These are phyloP conservation scores for Chenopodium quinoa DNA, from an alignment of 148 eudicot genomes.

Conservation along the genomic window DNA sequence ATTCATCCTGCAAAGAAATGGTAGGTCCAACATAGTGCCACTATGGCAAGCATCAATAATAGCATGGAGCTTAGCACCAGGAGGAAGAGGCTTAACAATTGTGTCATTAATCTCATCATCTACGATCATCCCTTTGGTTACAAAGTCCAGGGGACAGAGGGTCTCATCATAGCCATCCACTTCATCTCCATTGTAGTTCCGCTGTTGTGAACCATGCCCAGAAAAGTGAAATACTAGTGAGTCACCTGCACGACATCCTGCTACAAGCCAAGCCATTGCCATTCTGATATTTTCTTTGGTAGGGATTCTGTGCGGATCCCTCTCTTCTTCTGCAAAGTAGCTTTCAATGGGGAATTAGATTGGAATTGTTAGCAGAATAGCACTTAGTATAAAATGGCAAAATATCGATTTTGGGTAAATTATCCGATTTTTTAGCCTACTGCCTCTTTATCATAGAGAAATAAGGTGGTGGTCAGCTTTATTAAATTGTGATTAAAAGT, in stretches of 20 bases:
- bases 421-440: not conserved
- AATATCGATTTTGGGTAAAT: not conserved
- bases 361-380: not conserved
- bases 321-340: conserved; percentile 79
- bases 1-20: conserved; percentile 87
- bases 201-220: conserved; percentile 88
- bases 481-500: not conserved
- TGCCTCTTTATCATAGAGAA: not conserved
- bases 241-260: conserved; percentile 87
- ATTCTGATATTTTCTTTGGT: conserved; percentile 73
- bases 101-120: conserved; percentile 95
- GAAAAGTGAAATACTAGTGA: conserved; percentile 91
- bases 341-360: conserved; percentile 19
- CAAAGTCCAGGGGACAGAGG: conserved; percentile 89
- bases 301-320: conserved; percentile 79
- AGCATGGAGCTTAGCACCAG: conserved; percentile 89
- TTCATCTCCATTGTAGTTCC: conserved; percentile 70
- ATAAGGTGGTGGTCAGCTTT: not conserved
- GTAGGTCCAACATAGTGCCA: conserved; percentile 86
- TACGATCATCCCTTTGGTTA: conserved; percentile 86
- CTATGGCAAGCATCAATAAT: conserved; percentile 98
- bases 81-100: conserved; percentile 77
- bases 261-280: conserved; percentile 90
- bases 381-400: not conserved
- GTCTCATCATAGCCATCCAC: conserved; percentile 95